Evolutionary conservation across 345 rosid species (phyloP).

Genomic region (Moricandia arvensis): DNA sequence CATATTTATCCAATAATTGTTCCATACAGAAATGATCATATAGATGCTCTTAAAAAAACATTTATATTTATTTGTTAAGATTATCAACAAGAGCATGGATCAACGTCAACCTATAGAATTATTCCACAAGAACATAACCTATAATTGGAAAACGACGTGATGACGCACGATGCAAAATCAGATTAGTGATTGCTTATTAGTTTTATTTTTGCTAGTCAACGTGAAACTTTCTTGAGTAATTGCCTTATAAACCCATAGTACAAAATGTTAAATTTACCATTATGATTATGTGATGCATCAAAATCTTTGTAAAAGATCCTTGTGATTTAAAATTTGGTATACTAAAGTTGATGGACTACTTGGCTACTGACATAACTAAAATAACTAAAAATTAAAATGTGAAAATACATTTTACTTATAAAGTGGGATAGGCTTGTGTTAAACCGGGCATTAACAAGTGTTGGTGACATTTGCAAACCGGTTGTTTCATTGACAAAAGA

Average conservation of each 20-base stretch:
- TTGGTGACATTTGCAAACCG: neutral
- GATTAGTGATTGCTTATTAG: constrained; percentile 8
- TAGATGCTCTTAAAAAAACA: neutral
- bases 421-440: neutral
- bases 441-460: neutral
- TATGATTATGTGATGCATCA: neutral
- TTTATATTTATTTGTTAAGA: neutral
- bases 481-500: constrained; percentile 21
- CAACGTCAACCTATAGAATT: constrained; percentile 14
- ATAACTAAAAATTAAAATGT: neutral
- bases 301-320: neutral
- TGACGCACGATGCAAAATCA: constrained; percentile 31
- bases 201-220: constrained; percentile 19
- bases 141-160: constrained; percentile 33
- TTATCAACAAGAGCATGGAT: constrained; percentile 5
- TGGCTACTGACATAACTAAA: neutral
- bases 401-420: neutral
- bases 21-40: neutral
- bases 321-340: neutral
- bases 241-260: neutral
- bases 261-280: neutral
- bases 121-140: constrained; percentile 3
- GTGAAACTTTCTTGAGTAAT: constrained; percentile 12
- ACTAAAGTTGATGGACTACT: constrained; percentile 4
- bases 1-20: too few species aligned